A percentile compares a stretch with the other conserved stretches of the same genome.
Conservation (phyloP, 768 basidiomycete species). For the Suillus subalutaceus region DNA sequence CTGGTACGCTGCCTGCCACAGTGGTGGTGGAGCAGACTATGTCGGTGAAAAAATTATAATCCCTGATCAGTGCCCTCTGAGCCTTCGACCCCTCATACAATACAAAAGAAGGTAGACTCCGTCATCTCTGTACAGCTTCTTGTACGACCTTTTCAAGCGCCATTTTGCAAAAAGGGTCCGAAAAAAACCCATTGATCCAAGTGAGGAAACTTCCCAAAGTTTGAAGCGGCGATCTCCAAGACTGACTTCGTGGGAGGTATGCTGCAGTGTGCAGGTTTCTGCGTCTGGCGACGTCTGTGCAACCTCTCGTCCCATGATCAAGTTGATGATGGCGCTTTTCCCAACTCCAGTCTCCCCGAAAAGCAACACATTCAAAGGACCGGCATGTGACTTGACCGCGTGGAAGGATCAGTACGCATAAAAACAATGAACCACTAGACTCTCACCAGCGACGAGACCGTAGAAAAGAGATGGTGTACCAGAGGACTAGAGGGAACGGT, state of each 20-base stretch:
- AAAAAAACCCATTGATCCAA: conserved; percentile 24
- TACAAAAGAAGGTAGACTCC: conserved; percentile 35
- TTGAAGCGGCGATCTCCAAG: background rate
- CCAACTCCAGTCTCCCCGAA: conserved; percentile 7
- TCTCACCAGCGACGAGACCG: background rate
- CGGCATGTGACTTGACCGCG: background rate
- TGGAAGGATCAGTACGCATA: background rate
- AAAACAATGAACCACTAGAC: background rate
- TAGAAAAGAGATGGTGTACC: background rate
- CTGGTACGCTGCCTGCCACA: conserved; percentile 27
- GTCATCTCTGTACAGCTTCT: conserved; percentile 25
- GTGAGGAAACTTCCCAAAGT: background rate
- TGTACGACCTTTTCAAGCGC: conserved; percentile 25
- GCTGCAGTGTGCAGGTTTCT: background rate
- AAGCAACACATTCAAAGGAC: conserved; percentile 3
- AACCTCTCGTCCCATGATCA: background rate
- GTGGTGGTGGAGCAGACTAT: background rate
- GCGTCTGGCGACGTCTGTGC: background rate
- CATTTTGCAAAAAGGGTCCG: conserved; percentile 9
- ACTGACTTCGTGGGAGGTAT: background rate
- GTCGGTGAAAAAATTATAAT: conserved; percentile 25
- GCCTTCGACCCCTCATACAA: conserved; percentile 33
- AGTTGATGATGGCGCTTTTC: background rate
- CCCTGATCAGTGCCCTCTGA: conserved; percentile 27
- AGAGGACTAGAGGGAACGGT: background rate